phyloP scores from a whole-genome alignment of 306 rosid genomes.

The Sophora flavescens region DNA sequence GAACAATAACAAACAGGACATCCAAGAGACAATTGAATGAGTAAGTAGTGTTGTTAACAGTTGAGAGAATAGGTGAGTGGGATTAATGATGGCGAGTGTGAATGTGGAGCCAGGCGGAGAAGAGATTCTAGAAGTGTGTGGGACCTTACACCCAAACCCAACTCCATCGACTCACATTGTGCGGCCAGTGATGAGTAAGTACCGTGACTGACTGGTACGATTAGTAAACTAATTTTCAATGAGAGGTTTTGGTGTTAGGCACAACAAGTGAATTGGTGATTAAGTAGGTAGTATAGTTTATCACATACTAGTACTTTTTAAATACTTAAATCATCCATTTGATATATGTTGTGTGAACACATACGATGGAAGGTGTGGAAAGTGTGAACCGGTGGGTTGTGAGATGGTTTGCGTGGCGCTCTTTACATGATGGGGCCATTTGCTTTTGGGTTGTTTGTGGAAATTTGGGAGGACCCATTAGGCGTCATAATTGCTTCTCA shows the following conservation, averaged over 20 bases:
- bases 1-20: neutral
- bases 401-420: no score
- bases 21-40: constrained; percentile 12
- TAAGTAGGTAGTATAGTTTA: neutral
- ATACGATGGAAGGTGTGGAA: neutral
- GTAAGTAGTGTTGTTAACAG: constrained; percentile 31
- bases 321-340: no score
- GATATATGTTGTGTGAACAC: no score
- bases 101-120: constrained; percentile 42
- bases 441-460: constrained; percentile 19
- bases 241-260: neutral
- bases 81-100: constrained; percentile 55
- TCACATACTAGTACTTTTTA: no score
- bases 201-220: neutral
- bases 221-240: constrained; percentile 25
- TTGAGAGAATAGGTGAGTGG: constrained; percentile 47
- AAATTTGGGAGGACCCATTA: constrained; percentile 40
- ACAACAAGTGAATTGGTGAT: constrained; percentile 11
- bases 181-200: constrained; percentile 17
- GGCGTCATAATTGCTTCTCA: constrained; percentile 60
- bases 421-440: constrained; percentile 24
- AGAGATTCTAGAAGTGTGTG: constrained; percentile 45
- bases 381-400: neutral
- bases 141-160: constrained; percentile 36
- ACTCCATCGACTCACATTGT: constrained; percentile 9